These are phyloP conservation scores for Funneliformis caledonium DNA, from an alignment of 371 early-diverging fungal species.

Conservation along the genomic window DNA sequence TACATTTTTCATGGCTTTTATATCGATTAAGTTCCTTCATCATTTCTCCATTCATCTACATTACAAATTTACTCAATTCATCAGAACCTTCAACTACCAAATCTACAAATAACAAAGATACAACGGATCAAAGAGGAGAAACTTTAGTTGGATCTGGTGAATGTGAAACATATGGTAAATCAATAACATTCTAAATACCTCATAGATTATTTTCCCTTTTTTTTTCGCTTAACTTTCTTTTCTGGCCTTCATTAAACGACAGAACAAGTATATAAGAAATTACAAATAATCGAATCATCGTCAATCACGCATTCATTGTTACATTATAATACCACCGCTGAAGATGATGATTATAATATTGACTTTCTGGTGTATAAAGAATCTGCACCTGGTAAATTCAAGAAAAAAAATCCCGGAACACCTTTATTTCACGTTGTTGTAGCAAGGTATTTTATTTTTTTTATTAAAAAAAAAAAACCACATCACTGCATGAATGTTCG, in stretches of 20 bases:
- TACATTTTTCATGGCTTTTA: not conserved
- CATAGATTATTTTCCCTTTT: too few species aligned
- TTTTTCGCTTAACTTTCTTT: not conserved
- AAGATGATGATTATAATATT: conserved; percentile 29
- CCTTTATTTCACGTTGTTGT: conserved; percentile 29
- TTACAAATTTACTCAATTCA: not conserved
- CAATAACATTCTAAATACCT: not conserved
- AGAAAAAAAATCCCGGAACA: conserved; percentile 29
- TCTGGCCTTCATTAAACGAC: not conserved
- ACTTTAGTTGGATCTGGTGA: not conserved
- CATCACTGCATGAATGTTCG: too few species aligned
- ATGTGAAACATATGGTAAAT: conserved; percentile 4
- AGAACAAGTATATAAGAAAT: conserved; percentile 35
- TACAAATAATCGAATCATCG: conserved; percentile 28
- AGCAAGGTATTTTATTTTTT: conserved; percentile 9
- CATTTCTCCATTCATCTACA: not conserved
- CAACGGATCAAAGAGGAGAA: too few species aligned
- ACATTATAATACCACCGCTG: not conserved
- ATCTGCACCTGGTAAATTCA: conserved; percentile 9
- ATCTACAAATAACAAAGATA: not conserved
- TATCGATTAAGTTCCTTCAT: not conserved
- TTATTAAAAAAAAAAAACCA: too few species aligned
- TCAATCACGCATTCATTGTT: not conserved
- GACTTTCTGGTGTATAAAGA: conserved; percentile 19
- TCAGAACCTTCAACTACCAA: not conserved